Base-by-base conservation (phyloP, 306 rosid species). In the Quercus cerris region DNA sequence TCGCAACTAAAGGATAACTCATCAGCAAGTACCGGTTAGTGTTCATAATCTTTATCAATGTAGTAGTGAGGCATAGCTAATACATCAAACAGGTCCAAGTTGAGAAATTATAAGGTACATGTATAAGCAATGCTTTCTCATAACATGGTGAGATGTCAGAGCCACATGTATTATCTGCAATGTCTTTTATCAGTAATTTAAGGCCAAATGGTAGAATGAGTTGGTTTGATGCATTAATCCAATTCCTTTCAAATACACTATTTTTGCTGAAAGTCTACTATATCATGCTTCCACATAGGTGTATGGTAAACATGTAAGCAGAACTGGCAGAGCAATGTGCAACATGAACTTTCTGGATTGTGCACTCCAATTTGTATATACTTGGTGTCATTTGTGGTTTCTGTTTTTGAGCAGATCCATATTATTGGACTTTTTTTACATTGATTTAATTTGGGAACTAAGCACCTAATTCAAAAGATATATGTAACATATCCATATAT, bases 1-100 rank as follows among this genome's bases (percentile, higher is more conserved):
- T 71, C 86, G 38, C 85, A 61, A 63, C 85, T 81, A 75, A 83
- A 83, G 77, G 83, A 83, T 20, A 58, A 59, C 81, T 77, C 89
- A 67, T 85, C 87, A 51, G 46, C 94, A 83, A 90, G 79, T 85
- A 79, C 85, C n/a, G 81, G 90, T 89, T 74, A 81, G 87, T 80
- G 80, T 66, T 81, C 78, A 22, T 78, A 61, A 33, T 49, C 70
- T 33, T 28, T 64, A 25, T 75, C 27, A n/a, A n/a, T 41, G 57
- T 31, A 72, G 64, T 80, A 62, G 59, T 77, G 61, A 79, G 72
- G 70, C 55, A 76, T n/a, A 73, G 75, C 67, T 57, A 12, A 19
- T 28, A n/a, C 23, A 17, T 18, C 23, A 12, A 14, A 44, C 9
- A 30, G 12, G 10, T 51, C 15, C 56, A 31, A 56, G 30, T 28